phyloP scores from a whole-genome alignment of 371 early-diverging fungal genomes.

The Mortierella sp. region DNA sequence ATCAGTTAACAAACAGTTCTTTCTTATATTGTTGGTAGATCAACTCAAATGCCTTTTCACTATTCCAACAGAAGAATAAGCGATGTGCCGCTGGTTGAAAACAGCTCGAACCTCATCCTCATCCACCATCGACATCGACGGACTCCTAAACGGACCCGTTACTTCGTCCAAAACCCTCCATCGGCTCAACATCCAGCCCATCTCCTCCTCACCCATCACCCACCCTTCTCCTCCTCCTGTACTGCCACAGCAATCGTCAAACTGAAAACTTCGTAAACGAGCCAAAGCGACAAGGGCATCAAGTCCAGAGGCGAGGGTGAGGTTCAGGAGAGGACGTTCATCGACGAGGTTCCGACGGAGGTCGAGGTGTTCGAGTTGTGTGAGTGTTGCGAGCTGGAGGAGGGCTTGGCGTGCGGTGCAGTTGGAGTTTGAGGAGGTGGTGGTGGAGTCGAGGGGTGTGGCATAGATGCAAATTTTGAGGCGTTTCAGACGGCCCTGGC shows the following conservation, averaged over 20 bases:
- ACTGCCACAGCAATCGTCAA: not conserved
- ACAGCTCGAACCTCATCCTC: not conserved
- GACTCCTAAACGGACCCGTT: not conserved
- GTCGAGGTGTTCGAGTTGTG: not conserved
- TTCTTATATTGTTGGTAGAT: not conserved
- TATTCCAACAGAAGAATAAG: not conserved
- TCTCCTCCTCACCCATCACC: not conserved
- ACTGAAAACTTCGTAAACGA: not conserved
- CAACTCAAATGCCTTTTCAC: not conserved
- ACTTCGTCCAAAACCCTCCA: not conserved
- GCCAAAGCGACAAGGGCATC: not conserved
- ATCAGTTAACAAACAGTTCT: too few relatives aligned
- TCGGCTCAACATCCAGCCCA: not conserved
- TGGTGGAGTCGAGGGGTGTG: not conserved
- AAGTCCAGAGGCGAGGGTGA: not conserved
- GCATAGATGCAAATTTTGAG: not conserved
- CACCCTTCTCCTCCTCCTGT: not conserved
- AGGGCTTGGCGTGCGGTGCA: not conserved
- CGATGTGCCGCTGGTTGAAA: not conserved
- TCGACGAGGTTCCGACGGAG: slow-evolving; percentile 1
- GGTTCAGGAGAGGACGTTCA: not conserved
- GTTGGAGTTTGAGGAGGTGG: not conserved
- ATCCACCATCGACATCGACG: not conserved
- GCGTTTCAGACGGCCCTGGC: not conserved
- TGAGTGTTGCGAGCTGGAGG: not conserved